Percentiles rank a stretch among this genome's conserved stretches.
phyloP scores from a whole-genome alignment of 768 basidiomycete species.

The Suillus placidus region DNA sequence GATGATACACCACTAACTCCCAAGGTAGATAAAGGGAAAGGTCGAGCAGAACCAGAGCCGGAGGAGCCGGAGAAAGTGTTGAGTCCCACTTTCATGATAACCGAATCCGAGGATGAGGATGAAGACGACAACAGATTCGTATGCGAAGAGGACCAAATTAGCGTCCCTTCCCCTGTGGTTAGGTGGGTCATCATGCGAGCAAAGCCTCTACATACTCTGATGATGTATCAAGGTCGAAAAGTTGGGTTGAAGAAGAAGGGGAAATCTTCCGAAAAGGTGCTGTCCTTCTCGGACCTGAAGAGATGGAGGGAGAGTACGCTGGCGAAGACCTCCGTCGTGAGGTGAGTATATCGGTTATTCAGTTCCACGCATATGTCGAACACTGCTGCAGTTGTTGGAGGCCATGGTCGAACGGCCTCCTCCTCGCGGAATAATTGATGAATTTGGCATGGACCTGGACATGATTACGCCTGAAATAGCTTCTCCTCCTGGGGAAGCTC shows the following conservation, averaged over 20 bases:
- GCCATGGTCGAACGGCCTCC: constrained; percentile 87
- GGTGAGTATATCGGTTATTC: constrained; percentile 39
- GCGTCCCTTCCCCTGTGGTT: constrained; percentile 34
- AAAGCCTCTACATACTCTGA: neutral
- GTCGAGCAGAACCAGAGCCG: constrained; percentile 66
- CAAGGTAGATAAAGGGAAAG: constrained; percentile 78
- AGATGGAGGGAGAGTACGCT: constrained; percentile 88
- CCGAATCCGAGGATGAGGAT: constrained; percentile 56
- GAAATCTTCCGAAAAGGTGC: constrained; percentile 94
- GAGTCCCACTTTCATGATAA: constrained; percentile 62
- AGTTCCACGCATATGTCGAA: neutral
- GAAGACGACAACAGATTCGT: constrained; percentile 40
- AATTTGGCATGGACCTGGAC: constrained; percentile 48
- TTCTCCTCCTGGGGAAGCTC: constrained; percentile 22
- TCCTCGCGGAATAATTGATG: constrained; percentile 69
- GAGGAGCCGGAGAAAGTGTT: constrained; percentile 71
- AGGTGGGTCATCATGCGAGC: neutral
- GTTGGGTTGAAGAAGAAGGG: constrained; percentile 92
- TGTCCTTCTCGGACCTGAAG: constrained; percentile 76
- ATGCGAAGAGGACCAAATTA: constrained; percentile 29
- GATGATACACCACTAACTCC: constrained; percentile 54
- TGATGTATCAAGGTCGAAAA: constrained; percentile 54
- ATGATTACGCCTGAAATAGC: constrained; percentile 12
- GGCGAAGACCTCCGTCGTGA: constrained; percentile 88
- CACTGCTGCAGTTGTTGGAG: constrained; percentile 64